Base-by-base conservation (phyloP, 768 basidiomycete species). In the Psilocybe cubensis region DNA sequence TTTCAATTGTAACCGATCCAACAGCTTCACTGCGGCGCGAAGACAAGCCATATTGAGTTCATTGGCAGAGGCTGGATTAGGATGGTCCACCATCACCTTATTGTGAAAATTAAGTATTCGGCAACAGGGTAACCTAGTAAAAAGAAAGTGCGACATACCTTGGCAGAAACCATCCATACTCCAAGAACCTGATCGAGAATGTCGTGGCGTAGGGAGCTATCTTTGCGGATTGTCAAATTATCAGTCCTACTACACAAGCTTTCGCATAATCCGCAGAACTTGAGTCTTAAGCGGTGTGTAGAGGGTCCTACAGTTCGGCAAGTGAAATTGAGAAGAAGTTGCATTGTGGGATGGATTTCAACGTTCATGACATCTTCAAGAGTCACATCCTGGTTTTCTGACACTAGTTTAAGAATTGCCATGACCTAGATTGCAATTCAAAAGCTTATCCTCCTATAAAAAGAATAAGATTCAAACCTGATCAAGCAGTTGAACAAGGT, bases 41-140 rank as follows among this genome's bases (percentile, higher is more conserved):
- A 96, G 75, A 60, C 87, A 87, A 1, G 86, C 83, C 54, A 86
- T 74, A 58, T 94, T 94, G 23, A 94, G 76, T 20, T 96, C 93
- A 8, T 76, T 76, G 81, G 79, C n/a, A 76, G 60, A 2, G 70
- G 67, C 20, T 10, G 46, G 41, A 12, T 72, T 66, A 6, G 63
- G 61, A 40, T 79, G 79, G 4, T 66, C 69, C 20, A 80, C 77
- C 40, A 68, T 61, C 1, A 70, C 68, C 77, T 82, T 35, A 28
- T 21, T 18, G 23, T 38, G 14, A 28, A 23, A 7, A 18, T 43
- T 29, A 1, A 40, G 52, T 18, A 40, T 53, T n/a, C n/a, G n/a
- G 43, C 23, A 35, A 48, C 40, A 42, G 27, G 20, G 17, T 56
- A 24, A 31, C 23, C 31, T 49, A 48, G 24, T 31, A 56, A 12